Evolutionary conservation across 2,329 filamentous ascomycete genomes (phyloP).

Genomic region (Verticillium alfalfae): DNA sequence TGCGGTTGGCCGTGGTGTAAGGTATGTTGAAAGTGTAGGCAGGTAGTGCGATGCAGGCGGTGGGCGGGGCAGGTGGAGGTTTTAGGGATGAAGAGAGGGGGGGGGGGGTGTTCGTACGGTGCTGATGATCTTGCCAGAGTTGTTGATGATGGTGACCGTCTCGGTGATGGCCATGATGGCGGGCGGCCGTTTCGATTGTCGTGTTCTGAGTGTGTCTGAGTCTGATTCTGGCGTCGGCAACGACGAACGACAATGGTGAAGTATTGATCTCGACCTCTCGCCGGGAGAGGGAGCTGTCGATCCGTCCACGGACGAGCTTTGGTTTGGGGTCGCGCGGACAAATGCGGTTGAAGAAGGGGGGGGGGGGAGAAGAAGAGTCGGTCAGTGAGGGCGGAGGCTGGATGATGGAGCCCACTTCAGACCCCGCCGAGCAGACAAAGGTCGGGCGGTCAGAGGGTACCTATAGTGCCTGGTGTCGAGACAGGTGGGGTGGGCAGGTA

Average conservation of each 20-base stretch:
- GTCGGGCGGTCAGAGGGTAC: background rate
- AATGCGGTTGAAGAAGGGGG: background rate
- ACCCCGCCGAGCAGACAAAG: background rate
- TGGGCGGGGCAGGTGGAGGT: background rate
- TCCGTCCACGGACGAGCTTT: slow-evolving; percentile 1
- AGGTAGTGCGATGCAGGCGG: background rate
- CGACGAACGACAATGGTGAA: background rate
- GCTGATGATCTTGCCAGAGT: slow-evolving; percentile 83
- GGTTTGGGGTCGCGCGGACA: background rate
- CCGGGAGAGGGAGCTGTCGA: slow-evolving; percentile 2
- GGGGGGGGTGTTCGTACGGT: slow-evolving; percentile 54
- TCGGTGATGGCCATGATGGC: slow-evolving; percentile 47
- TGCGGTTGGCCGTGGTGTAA: too few relatives aligned
- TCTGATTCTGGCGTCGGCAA: slow-evolving; percentile 16
- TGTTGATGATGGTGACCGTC: slow-evolving; percentile 86
- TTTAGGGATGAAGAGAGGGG: too few relatives aligned
- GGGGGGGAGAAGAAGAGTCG: background rate
- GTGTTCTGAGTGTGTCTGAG: too few relatives aligned
- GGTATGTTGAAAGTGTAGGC: too few relatives aligned
- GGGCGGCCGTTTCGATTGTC: background rate
- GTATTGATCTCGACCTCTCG: slow-evolving; percentile 2
- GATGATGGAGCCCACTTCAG: background rate
- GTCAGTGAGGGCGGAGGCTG: background rate
- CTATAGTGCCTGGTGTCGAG: too few relatives aligned
- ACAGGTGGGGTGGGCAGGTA: too few relatives aligned